Conservation (phyloP, 192 early-diverging fungal genomes). For the Podila clonocystis region DNA sequence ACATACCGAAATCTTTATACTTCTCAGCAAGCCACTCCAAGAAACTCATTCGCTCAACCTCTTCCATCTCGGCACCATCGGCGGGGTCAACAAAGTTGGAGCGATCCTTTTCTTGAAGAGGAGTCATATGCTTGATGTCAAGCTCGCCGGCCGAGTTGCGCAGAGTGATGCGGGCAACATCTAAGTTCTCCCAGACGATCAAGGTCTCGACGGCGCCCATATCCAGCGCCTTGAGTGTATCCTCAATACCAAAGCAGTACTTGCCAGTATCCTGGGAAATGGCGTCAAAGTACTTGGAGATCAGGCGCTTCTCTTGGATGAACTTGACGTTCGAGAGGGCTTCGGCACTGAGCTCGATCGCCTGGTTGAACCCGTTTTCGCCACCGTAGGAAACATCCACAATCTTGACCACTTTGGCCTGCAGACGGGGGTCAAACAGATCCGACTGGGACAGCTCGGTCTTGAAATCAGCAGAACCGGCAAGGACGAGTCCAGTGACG, state of each 20-base stretch:
- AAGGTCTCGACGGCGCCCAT: conserved; percentile 98
- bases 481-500: conserved; percentile 89
- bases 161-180: conserved; percentile 79
- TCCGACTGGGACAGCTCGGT: conserved; percentile 95
- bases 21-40: conserved; percentile 98
- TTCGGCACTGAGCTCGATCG: conserved; percentile 93
- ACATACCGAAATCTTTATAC: conserved; percentile 92
- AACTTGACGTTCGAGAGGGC: conserved; percentile 97
- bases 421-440: conserved; percentile 93
- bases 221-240: conserved; percentile 96
- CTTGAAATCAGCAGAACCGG: conserved; percentile 99
- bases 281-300: conserved; percentile 96
- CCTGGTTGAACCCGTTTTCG: conserved; percentile 98
- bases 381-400: conserved; percentile 99
- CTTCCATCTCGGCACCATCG: conserved; percentile 81
- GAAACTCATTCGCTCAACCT: conserved; percentile 80
- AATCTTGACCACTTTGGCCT: conserved; percentile 89
- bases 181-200: conserved; percentile 97
- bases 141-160: conserved; percentile 75
- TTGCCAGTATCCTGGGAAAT: conserved; percentile 97
- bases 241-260: conserved; percentile 94
- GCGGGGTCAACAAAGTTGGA: conserved; percentile 73
- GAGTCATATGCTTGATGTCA: conserved; percentile 77
- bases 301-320: conserved; percentile 98
- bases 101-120: conserved; percentile 86